Percentiles rank a stretch among this genome's conserved stretches.
phyloP scores from a whole-genome alignment of 805 yeast genomes.

The Starmerella khaoyaiensis region DNA sequence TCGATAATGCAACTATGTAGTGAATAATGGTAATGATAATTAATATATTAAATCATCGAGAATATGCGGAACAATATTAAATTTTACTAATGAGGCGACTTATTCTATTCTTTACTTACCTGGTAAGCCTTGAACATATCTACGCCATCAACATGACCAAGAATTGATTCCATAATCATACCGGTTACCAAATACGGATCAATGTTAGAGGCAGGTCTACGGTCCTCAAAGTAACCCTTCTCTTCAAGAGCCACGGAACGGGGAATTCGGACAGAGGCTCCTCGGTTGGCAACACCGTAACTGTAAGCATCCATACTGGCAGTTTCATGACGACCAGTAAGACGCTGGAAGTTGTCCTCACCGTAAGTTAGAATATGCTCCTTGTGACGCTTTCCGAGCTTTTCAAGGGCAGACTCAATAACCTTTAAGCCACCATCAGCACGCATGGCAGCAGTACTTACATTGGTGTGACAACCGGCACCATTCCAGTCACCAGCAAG shows the following conservation, averaged over 20 bases:
- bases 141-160: slow-evolving; percentile 89
- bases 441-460: slow-evolving; percentile 87
- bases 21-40: too few species aligned
- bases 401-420: slow-evolving; percentile 85
- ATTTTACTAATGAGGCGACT: not conserved
- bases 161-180: slow-evolving; percentile 92
- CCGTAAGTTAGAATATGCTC: slow-evolving; percentile 95
- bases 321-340: slow-evolving; percentile 97
- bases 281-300: slow-evolving; percentile 98
- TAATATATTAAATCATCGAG: too few species aligned
- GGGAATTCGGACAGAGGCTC: slow-evolving; percentile 97
- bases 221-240: slow-evolving; percentile 96
- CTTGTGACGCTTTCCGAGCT: slow-evolving; percentile 88
- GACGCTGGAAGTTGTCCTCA: slow-evolving; percentile 85
- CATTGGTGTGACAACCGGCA: slow-evolving; percentile 99
- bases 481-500: slow-evolving; percentile 99
- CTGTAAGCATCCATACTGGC: slow-evolving; percentile 86
- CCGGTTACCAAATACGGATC: slow-evolving; percentile 98
- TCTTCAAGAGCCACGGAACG: slow-evolving; percentile 98
- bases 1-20: too few species aligned
- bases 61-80: slow-evolving; percentile 1
- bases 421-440: slow-evolving; percentile 87
- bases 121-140: slow-evolving; percentile 44
- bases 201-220: slow-evolving; percentile 99
- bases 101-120: slow-evolving; percentile 11